phyloP scores from a whole-genome alignment of 345 rosid species.

The Microthlaspi erraticum region DNA sequence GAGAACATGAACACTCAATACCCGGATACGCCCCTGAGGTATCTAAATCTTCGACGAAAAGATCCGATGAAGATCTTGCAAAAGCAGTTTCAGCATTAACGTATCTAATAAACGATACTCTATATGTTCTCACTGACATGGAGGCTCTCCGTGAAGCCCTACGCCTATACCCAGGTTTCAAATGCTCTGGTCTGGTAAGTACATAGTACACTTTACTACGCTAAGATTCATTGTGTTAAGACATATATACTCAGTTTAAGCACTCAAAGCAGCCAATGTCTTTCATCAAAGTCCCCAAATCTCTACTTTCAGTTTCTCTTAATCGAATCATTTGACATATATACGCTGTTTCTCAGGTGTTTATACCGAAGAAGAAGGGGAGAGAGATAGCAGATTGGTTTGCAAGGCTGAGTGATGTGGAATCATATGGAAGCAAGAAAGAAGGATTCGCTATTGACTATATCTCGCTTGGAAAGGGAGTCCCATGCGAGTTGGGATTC shows the following conservation, averaged over 20 bases:
- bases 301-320: slow-evolving; percentile 1
- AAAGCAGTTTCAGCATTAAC: slow-evolving; percentile 63
- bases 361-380: slow-evolving; percentile 60
- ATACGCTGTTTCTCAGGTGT: slow-evolving; percentile 51
- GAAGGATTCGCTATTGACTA: slow-evolving; percentile 51
- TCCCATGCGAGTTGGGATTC: slow-evolving; percentile 60
- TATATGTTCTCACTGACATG: slow-evolving; percentile 49
- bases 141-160: slow-evolving; percentile 46
- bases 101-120: slow-evolving; percentile 53
- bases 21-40: slow-evolving; percentile 64
- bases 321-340: not conserved
- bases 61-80: slow-evolving; percentile 66
- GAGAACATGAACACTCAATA: slow-evolving; percentile 49
- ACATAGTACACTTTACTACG: slow-evolving; percentile 35
- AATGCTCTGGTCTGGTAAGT: slow-evolving; percentile 66
- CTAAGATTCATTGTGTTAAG: not conserved
- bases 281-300: not conserved
- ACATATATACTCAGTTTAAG: not conserved
- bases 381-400: slow-evolving; percentile 49
- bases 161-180: slow-evolving; percentile 48
- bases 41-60: slow-evolving; percentile 52
- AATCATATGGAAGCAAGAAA: slow-evolving; percentile 46
- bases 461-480: slow-evolving; percentile 61
- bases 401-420: slow-evolving; percentile 48
- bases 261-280: not conserved